A percentile compares a stretch with the other conserved stretches of the same genome.
Evolutionary conservation across 345 rosid species (phyloP).

Genomic region (Gossypium longicalyx): DNA sequence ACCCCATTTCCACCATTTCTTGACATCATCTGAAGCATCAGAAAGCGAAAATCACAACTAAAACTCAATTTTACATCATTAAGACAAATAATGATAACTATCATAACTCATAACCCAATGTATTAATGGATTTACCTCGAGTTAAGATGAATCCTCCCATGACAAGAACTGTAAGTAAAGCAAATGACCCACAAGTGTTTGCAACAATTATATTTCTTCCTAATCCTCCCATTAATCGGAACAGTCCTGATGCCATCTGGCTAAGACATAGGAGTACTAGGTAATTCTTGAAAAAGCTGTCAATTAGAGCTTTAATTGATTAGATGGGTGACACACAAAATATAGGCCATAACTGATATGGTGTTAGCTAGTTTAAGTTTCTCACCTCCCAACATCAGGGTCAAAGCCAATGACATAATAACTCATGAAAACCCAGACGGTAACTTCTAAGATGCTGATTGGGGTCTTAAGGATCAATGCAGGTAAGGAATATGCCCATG

Average conservation of each 20-base stretch:
- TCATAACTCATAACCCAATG: not conserved
- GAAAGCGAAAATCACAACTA: conserved; percentile 10
- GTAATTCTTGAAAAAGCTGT: conserved; percentile 58
- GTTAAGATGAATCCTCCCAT: conserved; percentile 64
- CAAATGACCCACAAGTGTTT: conserved; percentile 54
- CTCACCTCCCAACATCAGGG: conserved; percentile 43
- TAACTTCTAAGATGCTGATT: conserved; percentile 49
- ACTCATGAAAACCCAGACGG: conserved; percentile 52
- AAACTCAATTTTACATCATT: conserved; percentile 3
- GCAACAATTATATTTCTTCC: conserved; percentile 63
- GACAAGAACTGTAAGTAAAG: conserved; percentile 35
- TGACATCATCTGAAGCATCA: conserved; percentile 37
- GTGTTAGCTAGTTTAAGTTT: not conserved
- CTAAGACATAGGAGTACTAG: conserved; percentile 36
- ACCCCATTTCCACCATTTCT: conserved; percentile 71
- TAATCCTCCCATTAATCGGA: conserved; percentile 48
- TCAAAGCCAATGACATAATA: conserved; percentile 56
- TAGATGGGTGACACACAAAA: conserved; percentile 3
- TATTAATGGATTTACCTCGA: conserved; percentile 28
- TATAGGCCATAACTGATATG: not conserved
- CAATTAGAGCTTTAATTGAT: conserved; percentile 5
- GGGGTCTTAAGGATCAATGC: conserved; percentile 86
- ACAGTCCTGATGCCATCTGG: conserved; percentile 59
- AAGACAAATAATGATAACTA: not conserved
- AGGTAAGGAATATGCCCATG: conserved; percentile 89